These are phyloP conservation scores for Saturnispora saitoi DNA, from an alignment of 805 yeast species.

Conservation along the genomic window DNA sequence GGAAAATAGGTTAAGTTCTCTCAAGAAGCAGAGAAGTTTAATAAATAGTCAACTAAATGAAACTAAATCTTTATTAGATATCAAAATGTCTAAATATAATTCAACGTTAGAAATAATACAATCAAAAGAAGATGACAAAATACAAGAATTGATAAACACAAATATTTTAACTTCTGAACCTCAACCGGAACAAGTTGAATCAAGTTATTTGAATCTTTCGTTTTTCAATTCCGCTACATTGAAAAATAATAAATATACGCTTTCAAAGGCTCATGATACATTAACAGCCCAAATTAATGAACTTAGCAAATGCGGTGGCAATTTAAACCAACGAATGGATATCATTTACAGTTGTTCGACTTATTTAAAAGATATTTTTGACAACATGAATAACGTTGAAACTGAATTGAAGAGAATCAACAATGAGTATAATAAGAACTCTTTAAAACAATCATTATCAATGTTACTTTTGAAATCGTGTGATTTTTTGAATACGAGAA, in stretches of 20 bases:
- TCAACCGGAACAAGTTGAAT: neutral
- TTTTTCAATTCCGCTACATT: neutral
- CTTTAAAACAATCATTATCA: neutral
- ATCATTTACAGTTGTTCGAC: neutral
- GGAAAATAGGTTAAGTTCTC: constrained; percentile 28
- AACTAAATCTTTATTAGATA: constrained; percentile 43
- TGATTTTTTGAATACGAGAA: neutral
- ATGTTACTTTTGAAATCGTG: neutral
- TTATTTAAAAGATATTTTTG: neutral
- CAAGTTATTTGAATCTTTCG: neutral
- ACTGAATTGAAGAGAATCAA: neutral
- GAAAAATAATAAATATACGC: neutral
- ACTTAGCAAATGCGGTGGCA: neutral
- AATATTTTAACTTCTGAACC: neutral
- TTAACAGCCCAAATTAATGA: neutral
- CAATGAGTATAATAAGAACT: neutral
- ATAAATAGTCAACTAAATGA: constrained; percentile 34
- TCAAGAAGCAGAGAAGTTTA: constrained; percentile 30
- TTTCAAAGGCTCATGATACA: neutral
- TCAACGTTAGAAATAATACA: constrained; percentile 26
- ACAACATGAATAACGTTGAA: neutral
- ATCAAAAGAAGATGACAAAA: constrained; percentile 13
- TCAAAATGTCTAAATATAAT: constrained; percentile 37
- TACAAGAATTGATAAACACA: neutral
- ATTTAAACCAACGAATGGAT: neutral